Percentiles rank a stretch among this genome's conserved stretches.
Conservation (phyloP, 768 basidiomycete species). For the Cystobasidium tubakii region DNA sequence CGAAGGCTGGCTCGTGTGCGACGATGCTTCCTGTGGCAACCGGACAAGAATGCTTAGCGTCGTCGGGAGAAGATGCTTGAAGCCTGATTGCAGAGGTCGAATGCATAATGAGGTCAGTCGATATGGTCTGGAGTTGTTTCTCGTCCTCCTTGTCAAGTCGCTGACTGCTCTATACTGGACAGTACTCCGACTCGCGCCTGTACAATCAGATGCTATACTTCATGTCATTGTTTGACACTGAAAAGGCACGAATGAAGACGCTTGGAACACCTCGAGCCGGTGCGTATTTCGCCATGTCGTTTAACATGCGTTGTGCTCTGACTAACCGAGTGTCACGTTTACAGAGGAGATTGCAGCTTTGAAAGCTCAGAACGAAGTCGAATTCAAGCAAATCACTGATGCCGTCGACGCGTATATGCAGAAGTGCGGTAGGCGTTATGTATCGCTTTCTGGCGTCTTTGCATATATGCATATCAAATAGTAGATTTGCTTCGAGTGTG, state of each 20-base stretch:
- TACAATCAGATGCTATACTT: constrained; percentile 89
- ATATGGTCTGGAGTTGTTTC: not conserved
- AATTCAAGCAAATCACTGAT: constrained; percentile 56
- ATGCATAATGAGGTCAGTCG: constrained; percentile 68
- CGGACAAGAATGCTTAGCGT: constrained; percentile 91
- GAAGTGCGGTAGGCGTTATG: constrained; percentile 81
- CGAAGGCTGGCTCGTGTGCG: constrained; percentile 78
- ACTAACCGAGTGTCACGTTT: not conserved
- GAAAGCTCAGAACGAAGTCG: constrained; percentile 54
- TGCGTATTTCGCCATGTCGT: not conserved
- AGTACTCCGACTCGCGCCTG: constrained; percentile 78
- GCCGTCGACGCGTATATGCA: constrained; percentile 75
- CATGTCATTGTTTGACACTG: constrained; percentile 66
- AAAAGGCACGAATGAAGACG: constrained; percentile 52
- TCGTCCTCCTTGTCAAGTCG: constrained; percentile 3
- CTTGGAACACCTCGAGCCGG: constrained; percentile 38
- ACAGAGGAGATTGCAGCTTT: constrained; percentile 60
- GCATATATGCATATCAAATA: constrained; percentile 58
- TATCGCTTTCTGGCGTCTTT: constrained; percentile 72
- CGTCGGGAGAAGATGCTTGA: constrained; percentile 75
- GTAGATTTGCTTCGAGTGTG: not conserved
- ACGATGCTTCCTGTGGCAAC: constrained; percentile 73
- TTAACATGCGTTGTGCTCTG: not conserved
- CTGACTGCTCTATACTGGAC: not conserved
- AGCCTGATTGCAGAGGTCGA: constrained; percentile 62